Base-by-base conservation (phyloP, 345 rosid species). In the Salix exigua region DNA sequence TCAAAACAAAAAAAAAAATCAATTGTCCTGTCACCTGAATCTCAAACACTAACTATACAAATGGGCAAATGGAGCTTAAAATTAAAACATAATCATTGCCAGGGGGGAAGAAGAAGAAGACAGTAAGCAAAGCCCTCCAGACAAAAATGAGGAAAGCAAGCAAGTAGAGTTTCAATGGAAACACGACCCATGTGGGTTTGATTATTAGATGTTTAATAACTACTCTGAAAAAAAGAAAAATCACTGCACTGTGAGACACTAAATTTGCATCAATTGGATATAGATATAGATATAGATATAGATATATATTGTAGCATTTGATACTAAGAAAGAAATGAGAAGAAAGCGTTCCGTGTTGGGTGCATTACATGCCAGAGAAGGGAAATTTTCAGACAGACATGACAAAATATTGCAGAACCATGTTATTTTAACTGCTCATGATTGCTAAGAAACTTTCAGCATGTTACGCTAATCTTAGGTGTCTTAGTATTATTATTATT, bases 171-270 rank as follows among this genome's bases (percentile, higher is more conserved):
- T 48, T 78, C 72, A 73, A 78, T 65, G 65, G 68, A 75, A 80
- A 80, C 75, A 86, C 18, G 73, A 78, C 46, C 82, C 89, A 81
- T 84, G 87, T 82, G 87, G 58, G 72, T 44, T 42, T 26, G 81
- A 76, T 77, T 71, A 82, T 76, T 64, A 75, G 72, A 78, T 73
- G 80, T 76, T 83, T 71, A 38, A 68, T 48, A 72, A 77, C 67
- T 26, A 65, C 71, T 68, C 68, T 67, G 37, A 53, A 63, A 48
- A 75, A 37, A 51, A 13, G 35, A 75, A 38, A 74, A 79, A 83
- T 73, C 82, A 82, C 66, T 84, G 81, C 28, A 79, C 80, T 60
- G 51, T 33, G 25, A 66, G 62, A 66, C 80, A 33, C 50, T 55
- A 26, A n/a, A 30, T 66, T 21, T 66, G 71, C 9, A 48, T 44